These are phyloP conservation scores for Endocalyx cinctus DNA, from an alignment of 2,329 filamentous ascomycete genomes.

Conservation along the genomic window DNA sequence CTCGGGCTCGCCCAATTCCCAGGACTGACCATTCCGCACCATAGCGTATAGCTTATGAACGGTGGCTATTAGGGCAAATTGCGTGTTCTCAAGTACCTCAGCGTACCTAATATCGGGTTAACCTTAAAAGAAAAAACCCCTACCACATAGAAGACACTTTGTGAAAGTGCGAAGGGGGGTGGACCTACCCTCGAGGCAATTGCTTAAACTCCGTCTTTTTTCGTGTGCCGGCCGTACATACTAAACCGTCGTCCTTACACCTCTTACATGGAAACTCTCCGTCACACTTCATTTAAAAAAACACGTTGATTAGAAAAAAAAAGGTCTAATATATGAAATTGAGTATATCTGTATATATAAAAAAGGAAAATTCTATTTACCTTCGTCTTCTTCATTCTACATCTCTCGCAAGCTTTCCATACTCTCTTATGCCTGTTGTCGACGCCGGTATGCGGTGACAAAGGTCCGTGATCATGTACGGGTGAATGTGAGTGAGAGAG, in stretches of 20 bases:
- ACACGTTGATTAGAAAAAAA: constrained; percentile 7
- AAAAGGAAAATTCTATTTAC: constrained; percentile 31
- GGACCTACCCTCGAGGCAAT: constrained; percentile 55
- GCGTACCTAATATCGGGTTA: constrained; percentile 43
- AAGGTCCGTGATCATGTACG: constrained; percentile 34
- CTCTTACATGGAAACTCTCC: constrained; percentile 63
- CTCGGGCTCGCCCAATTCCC: constrained; percentile 60
- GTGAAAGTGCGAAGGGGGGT: constrained; percentile 8
- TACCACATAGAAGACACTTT: not conserved
- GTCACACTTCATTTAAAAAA: constrained; percentile 45
- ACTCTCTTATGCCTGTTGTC: constrained; percentile 60
- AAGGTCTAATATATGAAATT: too few relatives aligned
- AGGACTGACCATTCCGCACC: constrained; percentile 53
- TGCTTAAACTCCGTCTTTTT: constrained; percentile 69
- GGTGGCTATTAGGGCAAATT: constrained; percentile 59
- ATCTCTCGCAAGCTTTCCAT: constrained; percentile 64
- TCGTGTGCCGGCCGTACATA: constrained; percentile 58
- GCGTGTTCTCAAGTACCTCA: constrained; percentile 61
- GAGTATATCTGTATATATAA: constrained; percentile 1
- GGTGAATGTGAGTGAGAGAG: constrained; percentile 28
- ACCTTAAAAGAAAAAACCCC: constrained; percentile 6
- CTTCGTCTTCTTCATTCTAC: constrained; percentile 68
- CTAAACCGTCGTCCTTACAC: constrained; percentile 61
- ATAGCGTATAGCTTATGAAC: constrained; percentile 63
- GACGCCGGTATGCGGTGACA: constrained; percentile 32